These are phyloP conservation scores for Cyclotella kingstonii DNA, from an alignment of 108 stramenopile genomes.

Conservation along the genomic window DNA sequence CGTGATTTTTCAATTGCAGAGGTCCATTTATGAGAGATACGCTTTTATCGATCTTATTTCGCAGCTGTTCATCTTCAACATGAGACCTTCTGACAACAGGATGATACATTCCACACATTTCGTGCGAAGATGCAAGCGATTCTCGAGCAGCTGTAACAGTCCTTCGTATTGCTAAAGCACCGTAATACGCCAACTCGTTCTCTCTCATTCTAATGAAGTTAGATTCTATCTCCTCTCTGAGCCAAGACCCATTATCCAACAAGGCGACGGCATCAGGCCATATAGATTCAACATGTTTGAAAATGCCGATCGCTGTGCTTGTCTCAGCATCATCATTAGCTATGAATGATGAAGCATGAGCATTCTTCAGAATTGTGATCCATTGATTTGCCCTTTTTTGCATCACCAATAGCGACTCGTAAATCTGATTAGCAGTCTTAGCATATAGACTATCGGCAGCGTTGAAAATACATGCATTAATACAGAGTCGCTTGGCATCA, in stretches of 20 bases:
- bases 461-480: conserved; percentile 73
- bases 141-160: conserved; percentile 66
- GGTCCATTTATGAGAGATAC: conserved; percentile 52
- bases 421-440: conserved; percentile 70
- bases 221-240: conserved; percentile 45
- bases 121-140: conserved; percentile 48
- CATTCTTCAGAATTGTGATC: conserved; percentile 66
- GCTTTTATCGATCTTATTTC: conserved; percentile 44
- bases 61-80: conserved; percentile 59
- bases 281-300: conserved; percentile 52
- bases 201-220: conserved; percentile 78
- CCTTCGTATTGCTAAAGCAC: conserved; percentile 65
- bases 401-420: conserved; percentile 58
- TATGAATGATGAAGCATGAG: conserved; percentile 53
- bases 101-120: conserved; percentile 41
- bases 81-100: conserved; percentile 49
- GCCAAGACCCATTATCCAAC: conserved; percentile 62
- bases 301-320: conserved; percentile 46
- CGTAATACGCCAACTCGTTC: conserved; percentile 85
- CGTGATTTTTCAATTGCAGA: conserved; percentile 55
- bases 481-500: conserved; percentile 65
- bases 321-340: conserved; percentile 26
- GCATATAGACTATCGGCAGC: conserved; percentile 75
- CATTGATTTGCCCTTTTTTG: conserved; percentile 65
- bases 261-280: conserved; percentile 84